These are phyloP conservation scores for Suillus spraguei DNA, from an alignment of 768 basidiomycete genomes.

Conservation along the genomic window DNA sequence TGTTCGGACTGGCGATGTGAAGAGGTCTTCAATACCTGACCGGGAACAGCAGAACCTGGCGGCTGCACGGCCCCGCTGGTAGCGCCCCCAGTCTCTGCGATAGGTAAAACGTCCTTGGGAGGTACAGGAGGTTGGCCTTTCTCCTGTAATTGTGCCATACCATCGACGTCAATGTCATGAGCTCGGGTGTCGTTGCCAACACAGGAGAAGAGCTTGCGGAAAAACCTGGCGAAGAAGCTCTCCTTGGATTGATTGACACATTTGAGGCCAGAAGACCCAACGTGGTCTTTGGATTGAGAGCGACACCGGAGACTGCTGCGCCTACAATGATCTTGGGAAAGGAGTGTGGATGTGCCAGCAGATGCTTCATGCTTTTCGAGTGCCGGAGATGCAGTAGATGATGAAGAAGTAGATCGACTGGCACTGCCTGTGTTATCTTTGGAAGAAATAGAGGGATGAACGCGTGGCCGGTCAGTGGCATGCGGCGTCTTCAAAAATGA, in stretches of 20 bases:
- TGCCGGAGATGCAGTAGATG: slow-evolving; percentile 2
- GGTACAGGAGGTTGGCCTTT: slow-evolving; percentile 40
- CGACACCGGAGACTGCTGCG: not conserved
- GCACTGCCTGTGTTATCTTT: slow-evolving; percentile 8
- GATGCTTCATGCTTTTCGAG: slow-evolving; percentile 4
- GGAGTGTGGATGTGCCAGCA: slow-evolving; percentile 2
- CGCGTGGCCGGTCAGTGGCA: slow-evolving; percentile 2
- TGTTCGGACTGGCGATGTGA: slow-evolving; percentile 33
- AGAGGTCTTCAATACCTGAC: slow-evolving; percentile 1
- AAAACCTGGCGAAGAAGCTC: slow-evolving; percentile 52
- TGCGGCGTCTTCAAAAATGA: slow-evolving; percentile 11
- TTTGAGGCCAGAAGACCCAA: not conserved
- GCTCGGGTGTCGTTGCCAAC: slow-evolving; percentile 44
- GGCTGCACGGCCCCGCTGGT: slow-evolving; percentile 85
- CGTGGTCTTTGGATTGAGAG: slow-evolving; percentile 1
- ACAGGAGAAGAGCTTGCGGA: slow-evolving; percentile 60
- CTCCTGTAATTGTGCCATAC: slow-evolving; percentile 23
- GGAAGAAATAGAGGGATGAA: slow-evolving; percentile 3
- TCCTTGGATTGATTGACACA: slow-evolving; percentile 29
- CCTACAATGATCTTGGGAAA: not conserved
- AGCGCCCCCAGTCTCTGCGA: slow-evolving; percentile 76
- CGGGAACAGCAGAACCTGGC: slow-evolving; percentile 62
- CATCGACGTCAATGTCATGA: slow-evolving; percentile 42
- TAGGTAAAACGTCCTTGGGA: slow-evolving; percentile 48
- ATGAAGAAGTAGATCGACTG: not conserved